Conservation (phyloP, 1,284 basidiomycete species). For the Cutaneotrichosporon dermatis region DNA sequence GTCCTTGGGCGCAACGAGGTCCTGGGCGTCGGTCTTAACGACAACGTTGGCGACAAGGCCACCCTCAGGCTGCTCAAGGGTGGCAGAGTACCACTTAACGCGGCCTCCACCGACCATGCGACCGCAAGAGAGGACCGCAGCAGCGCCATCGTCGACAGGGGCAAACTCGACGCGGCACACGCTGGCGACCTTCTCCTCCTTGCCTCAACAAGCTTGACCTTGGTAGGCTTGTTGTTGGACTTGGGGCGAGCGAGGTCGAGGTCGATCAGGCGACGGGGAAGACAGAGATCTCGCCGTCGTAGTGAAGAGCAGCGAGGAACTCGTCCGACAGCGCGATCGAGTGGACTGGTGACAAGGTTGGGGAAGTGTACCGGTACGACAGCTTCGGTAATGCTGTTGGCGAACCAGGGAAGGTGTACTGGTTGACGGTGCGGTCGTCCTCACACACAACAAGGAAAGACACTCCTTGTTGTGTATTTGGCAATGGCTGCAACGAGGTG, state of each 20-base stretch:
- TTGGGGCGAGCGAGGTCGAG: conserved; percentile 46
- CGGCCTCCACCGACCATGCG: conserved; percentile 61
- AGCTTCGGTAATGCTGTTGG: conserved; percentile 50
- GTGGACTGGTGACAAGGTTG: conserved; percentile 61
- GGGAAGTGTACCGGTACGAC: conserved; percentile 58
- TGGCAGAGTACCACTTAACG: conserved; percentile 62
- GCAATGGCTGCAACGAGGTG: conserved; percentile 37
- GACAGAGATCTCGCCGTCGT: conserved; percentile 63
- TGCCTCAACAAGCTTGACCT: conserved; percentile 42
- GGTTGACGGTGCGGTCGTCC: conserved; percentile 65
- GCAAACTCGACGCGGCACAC: conserved; percentile 34
- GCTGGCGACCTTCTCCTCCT: conserved; percentile 34
- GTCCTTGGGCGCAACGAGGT: conserved; percentile 41
- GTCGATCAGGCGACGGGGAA: conserved; percentile 58
- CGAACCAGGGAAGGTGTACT: conserved; percentile 57
- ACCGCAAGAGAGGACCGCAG: conserved; percentile 58
- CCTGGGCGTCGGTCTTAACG: conserved; percentile 53
- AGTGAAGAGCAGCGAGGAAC: conserved; percentile 59
- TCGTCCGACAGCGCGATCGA: conserved; percentile 54
- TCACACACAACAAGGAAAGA: conserved; percentile 67
- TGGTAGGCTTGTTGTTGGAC: conserved; percentile 35
- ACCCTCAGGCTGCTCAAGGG: conserved; percentile 58
- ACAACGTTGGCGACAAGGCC: conserved; percentile 42
- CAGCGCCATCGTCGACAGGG: conserved; percentile 52
- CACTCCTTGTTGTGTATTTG: conserved; percentile 29